Evolutionary conservation across 768 basidiomycete species (phyloP).

Genomic region (Pulveroboletus frians): DNA sequence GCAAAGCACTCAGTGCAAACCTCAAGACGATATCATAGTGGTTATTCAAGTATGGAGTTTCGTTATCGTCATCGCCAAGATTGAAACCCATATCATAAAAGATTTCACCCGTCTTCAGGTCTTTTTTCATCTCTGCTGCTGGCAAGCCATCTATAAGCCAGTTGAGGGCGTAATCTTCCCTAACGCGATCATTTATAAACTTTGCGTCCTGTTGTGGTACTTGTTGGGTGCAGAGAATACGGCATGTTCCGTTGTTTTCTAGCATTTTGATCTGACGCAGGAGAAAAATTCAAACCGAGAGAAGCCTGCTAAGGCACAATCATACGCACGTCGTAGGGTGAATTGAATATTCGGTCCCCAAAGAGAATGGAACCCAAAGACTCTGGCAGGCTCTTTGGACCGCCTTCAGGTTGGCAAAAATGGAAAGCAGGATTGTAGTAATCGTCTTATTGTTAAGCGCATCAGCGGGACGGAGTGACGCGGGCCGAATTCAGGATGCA

Average conservation of each 20-base stretch:
- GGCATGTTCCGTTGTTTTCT: constrained; percentile 68
- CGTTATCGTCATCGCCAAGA: constrained; percentile 69
- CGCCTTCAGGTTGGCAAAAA: constrained; percentile 79
- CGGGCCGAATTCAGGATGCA: not conserved
- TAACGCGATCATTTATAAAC: constrained; percentile 89
- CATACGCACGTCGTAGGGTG: constrained; percentile 75
- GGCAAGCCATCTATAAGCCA: constrained; percentile 95
- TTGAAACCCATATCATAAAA: constrained; percentile 96
- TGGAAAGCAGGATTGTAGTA: constrained; percentile 85
- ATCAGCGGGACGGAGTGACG: constrained; percentile 3
- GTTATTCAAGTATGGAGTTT: constrained; percentile 75
- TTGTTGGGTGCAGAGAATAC: constrained; percentile 58
- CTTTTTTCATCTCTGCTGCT: constrained; percentile 87
- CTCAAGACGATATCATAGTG: constrained; percentile 86
- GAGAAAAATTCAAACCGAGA: constrained; percentile 6
- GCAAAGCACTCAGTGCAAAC: constrained; percentile 32
- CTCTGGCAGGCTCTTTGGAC: constrained; percentile 72
- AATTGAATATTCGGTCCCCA: constrained; percentile 91
- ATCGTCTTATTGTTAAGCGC: constrained; percentile 54
- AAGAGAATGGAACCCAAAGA: constrained; percentile 92
- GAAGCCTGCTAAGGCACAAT: not conserved
- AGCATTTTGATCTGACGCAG: constrained; percentile 73
- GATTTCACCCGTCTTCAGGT: constrained; percentile 69
- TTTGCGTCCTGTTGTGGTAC: constrained; percentile 70
- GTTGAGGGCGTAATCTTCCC: constrained; percentile 89